phyloP scores from a whole-genome alignment of 2,329 filamentous ascomycete genomes.

The Fusarium setosum region DNA sequence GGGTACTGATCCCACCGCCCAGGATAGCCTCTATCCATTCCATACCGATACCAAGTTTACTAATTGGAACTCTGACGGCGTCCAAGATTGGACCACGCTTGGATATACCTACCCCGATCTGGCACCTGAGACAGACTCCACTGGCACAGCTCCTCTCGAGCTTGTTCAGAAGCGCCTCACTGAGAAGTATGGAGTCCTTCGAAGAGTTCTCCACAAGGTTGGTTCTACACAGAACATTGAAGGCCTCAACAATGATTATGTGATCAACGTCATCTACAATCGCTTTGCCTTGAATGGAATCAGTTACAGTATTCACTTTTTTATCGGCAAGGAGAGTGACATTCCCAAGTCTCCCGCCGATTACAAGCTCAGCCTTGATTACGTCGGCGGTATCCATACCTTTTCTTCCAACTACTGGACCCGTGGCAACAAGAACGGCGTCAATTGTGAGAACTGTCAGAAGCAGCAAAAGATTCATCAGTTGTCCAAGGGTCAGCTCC shows the following conservation, averaged over 20 bases:
- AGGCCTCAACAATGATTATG: conserved; percentile 1
- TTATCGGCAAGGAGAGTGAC: background rate
- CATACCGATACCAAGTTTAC: background rate
- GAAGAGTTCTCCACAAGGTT: background rate
- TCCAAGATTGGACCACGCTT: background rate
- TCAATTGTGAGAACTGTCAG: conserved; percentile 14
- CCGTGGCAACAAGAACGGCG: too few relatives aligned
- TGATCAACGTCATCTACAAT: conserved; percentile 9
- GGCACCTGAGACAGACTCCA: too few relatives aligned
- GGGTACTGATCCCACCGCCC: too few relatives aligned
- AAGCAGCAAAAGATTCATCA: background rate
- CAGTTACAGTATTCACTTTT: conserved; percentile 5
- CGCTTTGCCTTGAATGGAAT: background rate
- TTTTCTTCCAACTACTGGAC: conserved; percentile 7
- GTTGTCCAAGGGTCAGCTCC: background rate
- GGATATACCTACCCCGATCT: conserved; percentile 1
- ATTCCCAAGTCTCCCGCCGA: too few relatives aligned
- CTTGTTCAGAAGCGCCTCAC: too few relatives aligned
- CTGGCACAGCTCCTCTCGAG: too few relatives aligned
- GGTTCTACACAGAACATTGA: background rate
- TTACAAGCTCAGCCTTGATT: background rate
- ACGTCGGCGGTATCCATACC: background rate
- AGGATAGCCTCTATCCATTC: conserved; percentile 1
- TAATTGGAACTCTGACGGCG: background rate
- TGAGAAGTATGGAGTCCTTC: too few relatives aligned